A percentile compares a stretch with the other conserved stretches of the same genome.
Evolutionary conservation across 768 basidiomycete genomes (phyloP).

Genomic region (Russula sp.): DNA sequence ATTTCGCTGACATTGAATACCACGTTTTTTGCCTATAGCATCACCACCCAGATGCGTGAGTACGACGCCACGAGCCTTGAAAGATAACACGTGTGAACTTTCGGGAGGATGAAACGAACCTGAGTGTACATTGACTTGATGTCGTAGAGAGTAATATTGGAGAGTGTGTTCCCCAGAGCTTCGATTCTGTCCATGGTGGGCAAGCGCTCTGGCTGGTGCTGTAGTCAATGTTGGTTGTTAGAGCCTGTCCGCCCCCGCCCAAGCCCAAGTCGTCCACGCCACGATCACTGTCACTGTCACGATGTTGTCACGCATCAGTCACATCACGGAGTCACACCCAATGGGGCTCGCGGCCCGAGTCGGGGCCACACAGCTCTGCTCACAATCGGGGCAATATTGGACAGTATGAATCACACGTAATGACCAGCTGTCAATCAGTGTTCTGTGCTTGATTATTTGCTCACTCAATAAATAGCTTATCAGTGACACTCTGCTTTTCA

Average conservation of each 20-base stretch:
- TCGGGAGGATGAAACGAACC: slow-evolving; percentile 35
- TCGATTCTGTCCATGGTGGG: slow-evolving; percentile 72
- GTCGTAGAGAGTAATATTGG: slow-evolving; percentile 85
- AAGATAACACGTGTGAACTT: background rate
- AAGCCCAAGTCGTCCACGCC: no score
- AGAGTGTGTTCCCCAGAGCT: slow-evolving; percentile 64
- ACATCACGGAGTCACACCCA: background rate
- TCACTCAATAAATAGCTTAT: no score
- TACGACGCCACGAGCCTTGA: background rate
- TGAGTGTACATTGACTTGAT: slow-evolving; percentile 93
- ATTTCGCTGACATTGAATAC: slow-evolving; percentile 95
- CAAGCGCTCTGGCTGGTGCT: slow-evolving; percentile 1
- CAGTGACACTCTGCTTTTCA: no score
- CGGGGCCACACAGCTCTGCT: no score
- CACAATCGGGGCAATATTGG: no score
- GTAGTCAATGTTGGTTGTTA: background rate
- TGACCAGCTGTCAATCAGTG: background rate
- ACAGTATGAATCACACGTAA: background rate
- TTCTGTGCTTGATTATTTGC: background rate
- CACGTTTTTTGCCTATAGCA: slow-evolving; percentile 79
- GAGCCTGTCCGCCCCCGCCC: background rate
- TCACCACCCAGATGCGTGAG: background rate
- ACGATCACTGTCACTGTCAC: no score
- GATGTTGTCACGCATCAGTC: background rate
- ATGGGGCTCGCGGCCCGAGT: no score